Evolutionary conservation across 768 basidiomycete genomes (phyloP).

Genomic region (Leccinum sublutescens): DNA sequence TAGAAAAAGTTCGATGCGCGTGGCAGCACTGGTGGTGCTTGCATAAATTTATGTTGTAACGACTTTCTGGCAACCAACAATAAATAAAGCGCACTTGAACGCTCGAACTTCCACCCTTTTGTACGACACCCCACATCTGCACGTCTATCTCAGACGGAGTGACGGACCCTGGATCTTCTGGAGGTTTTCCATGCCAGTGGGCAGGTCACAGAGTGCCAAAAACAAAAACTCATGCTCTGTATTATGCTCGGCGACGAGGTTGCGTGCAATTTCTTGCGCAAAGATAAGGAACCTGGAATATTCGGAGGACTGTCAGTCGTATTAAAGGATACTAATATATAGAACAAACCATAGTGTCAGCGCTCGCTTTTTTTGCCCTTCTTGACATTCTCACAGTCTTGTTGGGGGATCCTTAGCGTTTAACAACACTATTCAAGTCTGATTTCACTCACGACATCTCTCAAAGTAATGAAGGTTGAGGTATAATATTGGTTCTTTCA

Average conservation of each 20-base stretch:
- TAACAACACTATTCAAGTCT: neutral
- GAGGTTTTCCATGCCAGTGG: neutral
- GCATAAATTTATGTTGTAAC: too few species aligned
- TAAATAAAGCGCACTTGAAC: too few species aligned
- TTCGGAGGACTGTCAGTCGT: neutral
- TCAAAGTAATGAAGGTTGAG: constrained; percentile 81
- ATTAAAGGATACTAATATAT: neutral
- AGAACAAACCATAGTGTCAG: neutral
- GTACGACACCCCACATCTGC: too few species aligned
- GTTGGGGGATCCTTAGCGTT: neutral
- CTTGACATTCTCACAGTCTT: constrained; percentile 7
- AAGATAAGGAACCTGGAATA: neutral
- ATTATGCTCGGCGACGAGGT: neutral
- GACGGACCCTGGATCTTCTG: neutral
- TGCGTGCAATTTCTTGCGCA: neutral
- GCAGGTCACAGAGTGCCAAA: neutral
- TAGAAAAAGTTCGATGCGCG: neutral
- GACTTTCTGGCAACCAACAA: too few species aligned
- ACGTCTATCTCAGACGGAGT: too few species aligned
- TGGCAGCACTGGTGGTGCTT: neutral
- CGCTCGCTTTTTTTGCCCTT: neutral
- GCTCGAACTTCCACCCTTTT: too few species aligned
- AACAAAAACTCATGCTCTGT: neutral
- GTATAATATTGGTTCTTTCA: constrained; percentile 62
- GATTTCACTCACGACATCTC: constrained; percentile 69